Evolutionary conservation across 1,139 yeast genomes (phyloP), one percentile per base, ranked within the genome.

Genomic region (Protomyces lactucae-debilis): DNA sequence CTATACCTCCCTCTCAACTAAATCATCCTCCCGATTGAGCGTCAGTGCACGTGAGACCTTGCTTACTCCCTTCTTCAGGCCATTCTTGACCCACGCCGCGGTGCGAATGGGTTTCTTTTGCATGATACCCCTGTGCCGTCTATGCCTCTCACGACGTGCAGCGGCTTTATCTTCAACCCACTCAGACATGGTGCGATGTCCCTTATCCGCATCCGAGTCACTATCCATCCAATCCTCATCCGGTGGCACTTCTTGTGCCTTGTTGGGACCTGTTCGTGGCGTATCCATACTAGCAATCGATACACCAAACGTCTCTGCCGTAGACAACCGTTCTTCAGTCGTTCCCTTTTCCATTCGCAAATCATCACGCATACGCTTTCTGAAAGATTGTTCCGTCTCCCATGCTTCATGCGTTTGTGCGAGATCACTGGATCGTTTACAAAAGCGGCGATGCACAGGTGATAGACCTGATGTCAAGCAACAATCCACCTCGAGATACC

Each of bases 381-480:
- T 35, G 53, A 28, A 52, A 8, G 52, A 39, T 9, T 32, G 32
- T 23, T 59, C 63, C 16, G 63, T 59, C 39, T 59, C 63, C 63
- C 63, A 59, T 12, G 63, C 56, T 35, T 59, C 63, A 18, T 59
- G 63, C 32, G 63, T 59, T 52, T 59, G 63, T 8, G 63, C 63
- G 14, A 59, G 45, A 40, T 59, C 63, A 37, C 23, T 39, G 5
- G 52, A 28, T 18, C 63, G 55, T 46, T 52, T 52, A 18, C 57
- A 48, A 28, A 59, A 59, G 21, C 45, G 43, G 8, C 63, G 32
- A 32, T 59, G 63, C 6, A 32, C 23, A n/a, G 43, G 52, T 6
- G 57, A 52, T 43, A 59, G 52, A 10, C 63, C 63, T 6, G 63
- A 39, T 2, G 10, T 9, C 16, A 59, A 39, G 12, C 28, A 37